These are phyloP conservation scores for Hyaloraphidium curvatum DNA, from an alignment of 192 early-diverging fungal species.

Conservation along the genomic window DNA sequence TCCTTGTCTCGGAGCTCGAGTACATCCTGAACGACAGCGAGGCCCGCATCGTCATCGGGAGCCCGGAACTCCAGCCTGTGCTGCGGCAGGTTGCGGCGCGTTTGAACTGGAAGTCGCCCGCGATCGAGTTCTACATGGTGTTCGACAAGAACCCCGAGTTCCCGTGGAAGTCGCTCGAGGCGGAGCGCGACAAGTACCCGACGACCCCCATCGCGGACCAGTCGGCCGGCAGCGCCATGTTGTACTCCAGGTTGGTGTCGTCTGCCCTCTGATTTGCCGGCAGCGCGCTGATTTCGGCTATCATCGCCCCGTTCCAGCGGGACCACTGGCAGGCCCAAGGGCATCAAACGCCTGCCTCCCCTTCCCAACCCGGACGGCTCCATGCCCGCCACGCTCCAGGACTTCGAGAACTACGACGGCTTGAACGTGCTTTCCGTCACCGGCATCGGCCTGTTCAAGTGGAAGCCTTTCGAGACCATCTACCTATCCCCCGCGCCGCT, in stretches of 20 bases:
- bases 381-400: too few relatives aligned
- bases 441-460: background rate
- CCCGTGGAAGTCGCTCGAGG: background rate
- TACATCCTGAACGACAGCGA: background rate
- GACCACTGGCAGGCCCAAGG: background rate
- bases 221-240: background rate
- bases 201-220: conserved; percentile 1
- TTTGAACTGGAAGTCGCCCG: background rate
- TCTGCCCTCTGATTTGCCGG: background rate
- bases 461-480: background rate
- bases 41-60: background rate
- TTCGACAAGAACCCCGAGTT: background rate
- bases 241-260: background rate
- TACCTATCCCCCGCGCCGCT: background rate
- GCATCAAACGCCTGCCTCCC: background rate
- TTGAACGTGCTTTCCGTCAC: too few relatives aligned
- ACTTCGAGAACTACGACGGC: too few relatives aligned
- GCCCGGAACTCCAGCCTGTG: background rate
- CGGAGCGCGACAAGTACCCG: background rate
- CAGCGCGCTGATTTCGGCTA: too few relatives aligned
- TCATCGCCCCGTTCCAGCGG: background rate
- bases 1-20: background rate
- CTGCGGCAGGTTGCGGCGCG: background rate
- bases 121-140: background rate
- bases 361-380: too few relatives aligned